A percentile compares a stretch with the other conserved stretches of the same genome.
phyloP scores from a whole-genome alignment of 805 yeast genomes.

The Yamadazyma phyllophila region DNA sequence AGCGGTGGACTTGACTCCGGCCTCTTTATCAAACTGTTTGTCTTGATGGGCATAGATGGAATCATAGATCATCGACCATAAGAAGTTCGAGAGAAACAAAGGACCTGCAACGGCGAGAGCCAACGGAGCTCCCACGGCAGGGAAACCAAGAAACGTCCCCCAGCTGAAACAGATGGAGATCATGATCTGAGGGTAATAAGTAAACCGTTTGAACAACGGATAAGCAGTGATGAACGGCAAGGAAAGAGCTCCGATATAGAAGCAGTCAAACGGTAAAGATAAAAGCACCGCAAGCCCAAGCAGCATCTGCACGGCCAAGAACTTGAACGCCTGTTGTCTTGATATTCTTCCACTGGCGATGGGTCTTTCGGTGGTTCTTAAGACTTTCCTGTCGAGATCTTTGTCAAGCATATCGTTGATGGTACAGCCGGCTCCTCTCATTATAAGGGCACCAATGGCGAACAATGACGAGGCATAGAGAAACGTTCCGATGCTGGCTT shows the following conservation, averaged over 20 bases:
- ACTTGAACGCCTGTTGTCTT: constrained; percentile 63
- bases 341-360: constrained; percentile 82
- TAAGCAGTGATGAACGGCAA: constrained; percentile 78
- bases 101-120: constrained; percentile 75
- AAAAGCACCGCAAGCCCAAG: constrained; percentile 72
- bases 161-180: constrained; percentile 84
- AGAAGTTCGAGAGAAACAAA: constrained; percentile 68
- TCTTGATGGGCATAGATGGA: constrained; percentile 98
- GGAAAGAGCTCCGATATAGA: constrained; percentile 77
- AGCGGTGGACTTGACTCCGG: constrained; percentile 95
- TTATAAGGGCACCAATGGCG: constrained; percentile 79
- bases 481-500: constrained; percentile 68
- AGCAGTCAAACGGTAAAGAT: constrained; percentile 76
- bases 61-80: constrained; percentile 96
- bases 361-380: constrained; percentile 89
- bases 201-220: constrained; percentile 91
- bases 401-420: constrained; percentile 87
- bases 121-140: constrained; percentile 87
- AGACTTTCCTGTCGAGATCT: constrained; percentile 79
- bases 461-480: constrained; percentile 64
- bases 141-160: constrained; percentile 93
- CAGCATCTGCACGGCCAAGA: constrained; percentile 69
- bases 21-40: constrained; percentile 78
- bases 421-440: constrained; percentile 99
- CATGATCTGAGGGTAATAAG: constrained; percentile 90